Evolutionary conservation across 768 basidiomycete genomes (phyloP), one percentile per base, ranked within the genome.

Genomic region (Kwoniella botswanensis): DNA sequence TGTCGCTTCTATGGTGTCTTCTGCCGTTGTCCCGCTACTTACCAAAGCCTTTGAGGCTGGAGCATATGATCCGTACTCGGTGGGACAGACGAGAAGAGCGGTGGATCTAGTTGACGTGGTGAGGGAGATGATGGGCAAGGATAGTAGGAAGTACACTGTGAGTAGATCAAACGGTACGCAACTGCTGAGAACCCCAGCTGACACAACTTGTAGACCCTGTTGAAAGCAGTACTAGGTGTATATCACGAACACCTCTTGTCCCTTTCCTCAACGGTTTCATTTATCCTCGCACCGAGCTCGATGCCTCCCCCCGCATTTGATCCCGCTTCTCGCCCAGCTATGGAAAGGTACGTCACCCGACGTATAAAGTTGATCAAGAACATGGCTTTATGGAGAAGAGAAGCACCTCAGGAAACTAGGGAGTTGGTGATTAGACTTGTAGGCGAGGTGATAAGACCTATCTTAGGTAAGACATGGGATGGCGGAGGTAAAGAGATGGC

Each of bases 1-100:
- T 24, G 91, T 94, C 43, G 89, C 92, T 13, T 89, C 91, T 0
- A 93, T 95, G 90, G 87, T 95, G 18, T 89, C 91, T n/a, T 92
- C 92, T 0, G 89, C 90, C 0, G 86, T 95, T 54, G 88, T 91
- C 46, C 93, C 94, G 10, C 86, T 90, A 59, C 78, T 97, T 10
- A 88, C 87, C 78, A 91, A 89, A 75, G 79, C 92, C 24, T 79
- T 97, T n/a, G 89, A 90, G 67, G 87, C 86, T n/a, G 94, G 94
- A 26, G 91, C 88, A 4, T 85, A 94, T 65, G 91, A 97, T 80
- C 89, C 91, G 1, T 94, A 93, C 82, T 95, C 93, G 2, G 85
- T 86, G 42, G 84, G 75, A 43, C 87, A 91, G 77, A 85, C 90
- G 3, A 86, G 88, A 43, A 85, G 89, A 54, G 84, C 90, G 58